phyloP scores from a whole-genome alignment of 2,329 filamentous ascomycete species.

The Fusarium sororula region DNA sequence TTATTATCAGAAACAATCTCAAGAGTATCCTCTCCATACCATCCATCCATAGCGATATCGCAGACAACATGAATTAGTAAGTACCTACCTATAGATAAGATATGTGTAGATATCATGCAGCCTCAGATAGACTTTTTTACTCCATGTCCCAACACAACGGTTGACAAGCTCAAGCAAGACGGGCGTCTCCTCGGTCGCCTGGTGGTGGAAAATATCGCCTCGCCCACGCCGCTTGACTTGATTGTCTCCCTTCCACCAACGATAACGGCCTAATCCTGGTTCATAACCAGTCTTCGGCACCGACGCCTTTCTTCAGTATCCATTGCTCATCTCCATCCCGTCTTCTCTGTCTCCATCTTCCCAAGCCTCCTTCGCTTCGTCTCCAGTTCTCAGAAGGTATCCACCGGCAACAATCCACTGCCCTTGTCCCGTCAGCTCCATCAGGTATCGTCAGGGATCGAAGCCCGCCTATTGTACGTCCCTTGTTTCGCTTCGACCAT shows the following conservation, averaged over 20 bases:
- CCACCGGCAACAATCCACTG: background rate
- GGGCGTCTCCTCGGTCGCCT: constrained; percentile 29
- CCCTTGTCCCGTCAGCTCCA: constrained; percentile 29
- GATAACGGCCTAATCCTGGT: constrained; percentile 33
- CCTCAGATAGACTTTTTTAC: background rate
- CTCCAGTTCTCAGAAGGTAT: background rate
- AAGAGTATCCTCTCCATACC: background rate
- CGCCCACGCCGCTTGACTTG: constrained; percentile 28
- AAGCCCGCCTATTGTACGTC: constrained; percentile 23
- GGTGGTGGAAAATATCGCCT: constrained; percentile 45
- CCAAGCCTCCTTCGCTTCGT: background rate
- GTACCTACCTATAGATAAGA: background rate
- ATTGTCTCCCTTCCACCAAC: constrained; percentile 43
- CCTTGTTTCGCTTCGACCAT: constrained; percentile 41
- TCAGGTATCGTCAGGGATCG: constrained; percentile 37
- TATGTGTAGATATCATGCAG: background rate
- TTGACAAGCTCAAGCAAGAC: constrained; percentile 17
- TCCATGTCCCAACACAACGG: constrained; percentile 19
- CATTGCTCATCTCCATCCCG: background rate
- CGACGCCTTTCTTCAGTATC: background rate
- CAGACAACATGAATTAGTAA: background rate
- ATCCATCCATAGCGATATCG: background rate
- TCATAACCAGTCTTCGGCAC: constrained; percentile 20
- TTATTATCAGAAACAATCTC: background rate
- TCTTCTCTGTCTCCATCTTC: background rate